Evolutionary conservation across 257 asterid genomes (phyloP).

Genomic region (Solanum lycopersicoides): DNA sequence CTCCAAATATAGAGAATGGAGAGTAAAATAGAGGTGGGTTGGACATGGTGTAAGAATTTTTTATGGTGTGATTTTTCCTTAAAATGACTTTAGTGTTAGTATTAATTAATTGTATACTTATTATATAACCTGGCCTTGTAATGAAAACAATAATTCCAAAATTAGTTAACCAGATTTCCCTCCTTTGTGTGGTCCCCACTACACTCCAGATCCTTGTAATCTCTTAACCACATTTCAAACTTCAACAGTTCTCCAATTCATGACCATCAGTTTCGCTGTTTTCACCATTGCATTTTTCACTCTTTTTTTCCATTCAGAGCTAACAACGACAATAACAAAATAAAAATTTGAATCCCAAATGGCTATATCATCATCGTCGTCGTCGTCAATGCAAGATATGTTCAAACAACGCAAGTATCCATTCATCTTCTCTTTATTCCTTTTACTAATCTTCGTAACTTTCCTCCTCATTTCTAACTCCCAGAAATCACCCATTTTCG

Average conservation of each 20-base stretch:
- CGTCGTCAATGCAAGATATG: slow-evolving; percentile 35
- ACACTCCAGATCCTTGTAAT: background rate
- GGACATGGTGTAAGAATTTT: no score
- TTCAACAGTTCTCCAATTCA: background rate
- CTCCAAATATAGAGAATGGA: no score
- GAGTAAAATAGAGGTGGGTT: no score
- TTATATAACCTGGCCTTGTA: background rate
- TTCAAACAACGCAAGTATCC: slow-evolving; percentile 69
- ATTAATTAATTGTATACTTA: no score
- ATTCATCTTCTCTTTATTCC: slow-evolving; percentile 50
- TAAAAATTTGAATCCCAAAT: background rate
- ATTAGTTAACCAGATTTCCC: background rate
- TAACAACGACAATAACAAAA: background rate
- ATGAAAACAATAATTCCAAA: background rate
- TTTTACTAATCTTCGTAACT: slow-evolving; percentile 49
- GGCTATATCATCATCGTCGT: slow-evolving; percentile 26
- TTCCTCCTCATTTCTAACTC: slow-evolving; percentile 58
- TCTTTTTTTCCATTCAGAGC: background rate
- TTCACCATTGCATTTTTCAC: background rate
- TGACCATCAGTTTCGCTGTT: background rate
- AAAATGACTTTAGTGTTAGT: no score
- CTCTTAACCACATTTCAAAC: background rate
- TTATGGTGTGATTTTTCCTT: no score
- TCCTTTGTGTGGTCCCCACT: background rate
- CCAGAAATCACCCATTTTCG: slow-evolving; percentile 30